phyloP scores from a whole-genome alignment of 2,329 filamentous ascomycete genomes.

The Ophiostoma sp. region DNA sequence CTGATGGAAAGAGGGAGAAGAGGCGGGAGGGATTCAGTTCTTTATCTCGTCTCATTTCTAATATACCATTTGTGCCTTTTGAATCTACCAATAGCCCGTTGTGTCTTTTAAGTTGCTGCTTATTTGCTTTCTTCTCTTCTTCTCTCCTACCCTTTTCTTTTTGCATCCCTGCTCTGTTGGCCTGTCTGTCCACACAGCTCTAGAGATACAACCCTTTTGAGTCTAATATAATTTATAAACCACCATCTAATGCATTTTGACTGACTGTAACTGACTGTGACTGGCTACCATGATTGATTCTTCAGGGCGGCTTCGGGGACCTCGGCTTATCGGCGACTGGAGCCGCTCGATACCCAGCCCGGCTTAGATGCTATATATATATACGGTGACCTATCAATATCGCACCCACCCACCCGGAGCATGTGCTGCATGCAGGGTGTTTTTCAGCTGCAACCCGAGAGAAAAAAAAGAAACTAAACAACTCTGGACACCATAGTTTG shows the following conservation, averaged over 20 bases:
- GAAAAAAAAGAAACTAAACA: background rate
- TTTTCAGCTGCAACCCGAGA: background rate
- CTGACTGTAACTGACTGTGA: background rate
- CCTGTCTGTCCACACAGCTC: background rate
- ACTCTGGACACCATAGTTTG: background rate
- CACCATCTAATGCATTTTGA: background rate
- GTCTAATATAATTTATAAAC: constrained; percentile 8
- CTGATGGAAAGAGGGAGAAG: background rate
- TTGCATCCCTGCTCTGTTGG: background rate
- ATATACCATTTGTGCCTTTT: constrained; percentile 8
- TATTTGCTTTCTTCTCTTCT: background rate
- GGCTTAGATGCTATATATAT: background rate
- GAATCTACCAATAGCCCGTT: background rate
- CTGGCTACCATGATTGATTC: background rate
- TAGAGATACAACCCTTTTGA: background rate
- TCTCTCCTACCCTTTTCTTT: background rate
- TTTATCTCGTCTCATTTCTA: background rate
- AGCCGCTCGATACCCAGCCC: background rate
- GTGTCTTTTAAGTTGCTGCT: background rate
- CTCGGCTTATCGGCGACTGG: background rate
- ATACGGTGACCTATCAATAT: background rate
- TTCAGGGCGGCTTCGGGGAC: background rate
- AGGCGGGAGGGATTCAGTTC: background rate
- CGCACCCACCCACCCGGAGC: background rate
- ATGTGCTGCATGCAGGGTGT: background rate